Conservation (phyloP, 75 land plant species). For the Selaginella moellendorffii region DNA sequence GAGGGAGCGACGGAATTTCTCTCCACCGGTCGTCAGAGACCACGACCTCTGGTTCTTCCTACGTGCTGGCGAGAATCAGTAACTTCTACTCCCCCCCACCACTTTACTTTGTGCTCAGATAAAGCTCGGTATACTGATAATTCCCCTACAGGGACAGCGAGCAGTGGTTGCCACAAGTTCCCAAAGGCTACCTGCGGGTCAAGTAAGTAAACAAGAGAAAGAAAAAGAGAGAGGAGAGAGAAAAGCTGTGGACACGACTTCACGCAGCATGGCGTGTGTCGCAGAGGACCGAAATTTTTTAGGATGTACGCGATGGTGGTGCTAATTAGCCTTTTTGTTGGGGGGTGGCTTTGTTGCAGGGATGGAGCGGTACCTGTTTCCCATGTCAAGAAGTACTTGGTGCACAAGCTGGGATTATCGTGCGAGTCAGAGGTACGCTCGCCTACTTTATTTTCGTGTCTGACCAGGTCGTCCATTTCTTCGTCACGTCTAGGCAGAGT, state of each 20-base stretch:
- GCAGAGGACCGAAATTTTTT: too few relatives aligned
- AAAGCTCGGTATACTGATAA: not conserved
- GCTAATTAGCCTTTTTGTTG: too few relatives aligned
- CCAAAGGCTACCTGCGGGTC: conserved; percentile 22
- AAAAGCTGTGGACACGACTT: too few relatives aligned
- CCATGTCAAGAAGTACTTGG: conserved; percentile 18
- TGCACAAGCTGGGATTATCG: conserved; percentile 15
- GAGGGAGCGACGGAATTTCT: too few relatives aligned
- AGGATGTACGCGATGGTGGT: too few relatives aligned
- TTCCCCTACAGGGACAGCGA: conserved; percentile 6
- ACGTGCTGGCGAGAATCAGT: not conserved
- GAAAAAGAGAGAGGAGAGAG: too few relatives aligned
- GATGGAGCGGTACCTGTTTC: conserved; percentile 15
- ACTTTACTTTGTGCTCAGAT: not conserved
- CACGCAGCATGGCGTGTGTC: too few relatives aligned
- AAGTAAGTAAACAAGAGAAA: conserved; percentile 15
- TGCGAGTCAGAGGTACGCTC: conserved; percentile 22
- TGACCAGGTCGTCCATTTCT: not conserved
- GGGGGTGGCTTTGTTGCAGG: too few relatives aligned
- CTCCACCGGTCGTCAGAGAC: too few relatives aligned
- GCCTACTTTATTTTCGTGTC: not conserved
- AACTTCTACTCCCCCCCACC: not conserved
- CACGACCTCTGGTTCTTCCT: conserved; percentile 6
- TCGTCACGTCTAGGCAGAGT: too few relatives aligned
- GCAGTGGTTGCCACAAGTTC: conserved; percentile 18